phyloP scores from a whole-genome alignment of 2,329 filamentous ascomycete genomes.

The Botrytis deweyae region DNA sequence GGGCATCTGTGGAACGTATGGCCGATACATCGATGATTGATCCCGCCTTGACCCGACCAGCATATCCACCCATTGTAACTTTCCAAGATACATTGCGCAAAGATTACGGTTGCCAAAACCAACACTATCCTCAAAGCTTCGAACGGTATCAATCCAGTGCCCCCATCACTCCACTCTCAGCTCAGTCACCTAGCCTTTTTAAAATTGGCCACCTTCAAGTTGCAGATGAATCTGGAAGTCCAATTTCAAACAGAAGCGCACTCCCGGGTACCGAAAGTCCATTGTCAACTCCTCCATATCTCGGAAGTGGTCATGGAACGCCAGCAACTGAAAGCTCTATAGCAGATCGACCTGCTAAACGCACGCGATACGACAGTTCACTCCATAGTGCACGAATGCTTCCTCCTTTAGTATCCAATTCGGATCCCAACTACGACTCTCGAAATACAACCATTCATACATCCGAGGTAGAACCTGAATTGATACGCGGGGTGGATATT shows the following conservation, averaged over 20 bases:
- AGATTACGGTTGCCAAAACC: constrained; percentile 15
- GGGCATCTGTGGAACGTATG: neutral
- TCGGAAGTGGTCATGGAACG: constrained; percentile 22
- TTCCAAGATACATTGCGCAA: constrained; percentile 14
- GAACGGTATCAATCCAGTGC: constrained; percentile 29
- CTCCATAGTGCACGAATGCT: neutral
- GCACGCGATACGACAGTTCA: constrained; percentile 27
- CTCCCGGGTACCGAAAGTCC: constrained; percentile 27
- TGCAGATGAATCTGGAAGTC: constrained; percentile 29
- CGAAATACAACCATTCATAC: neutral
- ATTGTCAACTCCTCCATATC: constrained; percentile 25
- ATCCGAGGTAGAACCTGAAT: neutral
- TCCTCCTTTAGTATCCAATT: neutral
- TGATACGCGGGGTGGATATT: neutral
- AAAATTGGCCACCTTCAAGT: constrained; percentile 23
- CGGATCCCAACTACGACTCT: neutral
- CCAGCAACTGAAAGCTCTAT: neutral
- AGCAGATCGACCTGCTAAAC: constrained; percentile 29
- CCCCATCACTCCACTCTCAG: constrained; percentile 19
- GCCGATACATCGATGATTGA: constrained; percentile 27
- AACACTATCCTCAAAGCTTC: constrained; percentile 31
- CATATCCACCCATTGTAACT: constrained; percentile 19
- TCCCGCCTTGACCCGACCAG: constrained; percentile 24
- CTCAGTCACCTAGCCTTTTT: constrained; percentile 17
- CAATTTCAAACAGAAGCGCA: constrained; percentile 24